Conservation (phyloP, 306 rosid genomes). For the Morella rubra region DNA sequence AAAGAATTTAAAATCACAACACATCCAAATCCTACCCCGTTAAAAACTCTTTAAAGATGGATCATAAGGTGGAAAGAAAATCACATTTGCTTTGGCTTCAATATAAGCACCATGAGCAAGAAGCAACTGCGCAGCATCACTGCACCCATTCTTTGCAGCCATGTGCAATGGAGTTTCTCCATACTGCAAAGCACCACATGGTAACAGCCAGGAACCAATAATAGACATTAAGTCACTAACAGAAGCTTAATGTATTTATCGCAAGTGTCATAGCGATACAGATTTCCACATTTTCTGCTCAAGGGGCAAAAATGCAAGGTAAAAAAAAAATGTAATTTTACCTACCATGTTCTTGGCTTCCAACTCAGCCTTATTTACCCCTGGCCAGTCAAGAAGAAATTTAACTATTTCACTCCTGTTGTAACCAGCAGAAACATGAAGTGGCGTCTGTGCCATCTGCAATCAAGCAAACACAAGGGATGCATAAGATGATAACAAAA, state of each 20-base stretch:
- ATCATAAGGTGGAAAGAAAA: slow-evolving; percentile 26
- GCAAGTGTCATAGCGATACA: neutral
- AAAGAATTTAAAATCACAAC: slow-evolving; percentile 26
- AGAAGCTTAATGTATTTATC: neutral
- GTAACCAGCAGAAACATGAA: slow-evolving; percentile 84
- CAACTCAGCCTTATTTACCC: slow-evolving; percentile 62
- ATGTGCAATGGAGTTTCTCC: slow-evolving; percentile 97
- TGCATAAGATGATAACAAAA: slow-evolving; percentile 7
- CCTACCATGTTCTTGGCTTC: slow-evolving; percentile 93
- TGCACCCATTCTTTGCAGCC: slow-evolving; percentile 96
- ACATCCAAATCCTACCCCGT: slow-evolving; percentile 14
- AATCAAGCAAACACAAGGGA: slow-evolving; percentile 11
- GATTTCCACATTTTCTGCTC: neutral
- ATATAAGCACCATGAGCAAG: slow-evolving; percentile 76
- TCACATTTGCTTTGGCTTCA: slow-evolving; percentile 93
- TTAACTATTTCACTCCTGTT: slow-evolving; percentile 72
- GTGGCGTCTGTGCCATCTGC: slow-evolving; percentile 95
- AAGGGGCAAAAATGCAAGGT: neutral
- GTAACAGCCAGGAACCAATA: slow-evolving; percentile 7
- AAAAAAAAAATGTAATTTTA: slow-evolving; percentile 8
- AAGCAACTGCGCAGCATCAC: slow-evolving; percentile 62
- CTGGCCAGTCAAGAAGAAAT: slow-evolving; percentile 81
- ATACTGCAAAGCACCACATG: slow-evolving; percentile 50
- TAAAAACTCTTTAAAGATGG: slow-evolving; percentile 25
- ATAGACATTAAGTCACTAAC: slow-evolving; percentile 5